Evolutionary conservation across 2,329 filamentous ascomycete genomes (phyloP), one percentile per base, ranked within the genome.

Genomic region (Cladosporium oxysporum): DNA sequence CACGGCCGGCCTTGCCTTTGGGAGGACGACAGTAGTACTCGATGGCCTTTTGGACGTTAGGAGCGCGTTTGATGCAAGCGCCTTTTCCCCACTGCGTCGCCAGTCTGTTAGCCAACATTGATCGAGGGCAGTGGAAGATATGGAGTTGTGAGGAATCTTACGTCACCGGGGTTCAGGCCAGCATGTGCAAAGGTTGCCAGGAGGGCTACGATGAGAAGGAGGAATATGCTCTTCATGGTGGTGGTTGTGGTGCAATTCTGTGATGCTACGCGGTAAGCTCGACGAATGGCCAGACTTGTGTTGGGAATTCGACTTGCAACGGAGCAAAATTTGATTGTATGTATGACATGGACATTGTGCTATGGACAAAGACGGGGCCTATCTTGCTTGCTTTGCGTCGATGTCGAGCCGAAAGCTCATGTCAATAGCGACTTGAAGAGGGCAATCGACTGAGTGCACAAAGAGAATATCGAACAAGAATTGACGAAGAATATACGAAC

Each of bases 41-140:
- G 23, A 63, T 63, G 18, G 61, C 50, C 16, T 29, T 41, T 28
- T 63, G 61, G 21, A 63, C 61, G 8, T 63, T 63, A 6, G 61
- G 61, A n/a, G 50, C 50, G 23, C 50, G 50, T 37, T 57, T 31
- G 35, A 55, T 44, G 61, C 61, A 63, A 35, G 61, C 61, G 33
- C n/a, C 50, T 33, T 44, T 55, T 10, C 61, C 61, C 61, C 61
- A 63, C 50, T 63, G 50, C 31, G 7, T 5, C 33, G 8, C 5
- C 23, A 14, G 6, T 33, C 21, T 26, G 14, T 55, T 7, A 10
- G 41, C 58, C 7, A 60, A 23, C n/a, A 12, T 47, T 47, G 2
- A 11, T 23, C 3, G 41, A 47, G 18, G 26, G 58, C 58, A 16
- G 37, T 14, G 29, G 49, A 52, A 14, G 49, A 12, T 12, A 52